Percentiles rank a stretch among this genome's conserved stretches.
Conservation (phyloP, 2,329 filamentous ascomycete genomes). For the Colletotrichum sp. region DNA sequence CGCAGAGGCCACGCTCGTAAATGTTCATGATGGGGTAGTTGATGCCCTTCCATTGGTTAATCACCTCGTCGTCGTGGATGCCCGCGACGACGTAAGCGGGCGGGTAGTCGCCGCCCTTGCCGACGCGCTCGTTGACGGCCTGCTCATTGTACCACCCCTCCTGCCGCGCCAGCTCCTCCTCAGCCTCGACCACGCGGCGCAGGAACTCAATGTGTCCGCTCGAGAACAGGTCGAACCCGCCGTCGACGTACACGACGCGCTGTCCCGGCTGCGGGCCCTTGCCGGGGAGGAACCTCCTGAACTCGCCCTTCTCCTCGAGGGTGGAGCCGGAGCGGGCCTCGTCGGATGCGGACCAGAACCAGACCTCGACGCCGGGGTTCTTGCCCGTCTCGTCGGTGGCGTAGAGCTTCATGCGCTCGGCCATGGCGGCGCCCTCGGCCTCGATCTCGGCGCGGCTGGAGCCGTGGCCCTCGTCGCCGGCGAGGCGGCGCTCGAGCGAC, state of each 20-base stretch:
- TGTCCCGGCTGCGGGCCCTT: constrained; percentile 77
- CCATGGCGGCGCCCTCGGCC: constrained; percentile 70
- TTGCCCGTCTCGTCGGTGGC: constrained; percentile 85
- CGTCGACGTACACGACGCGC: constrained; percentile 91
- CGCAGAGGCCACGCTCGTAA: constrained; percentile 93
- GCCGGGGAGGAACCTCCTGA: constrained; percentile 73
- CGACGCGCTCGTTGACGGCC: constrained; percentile 65
- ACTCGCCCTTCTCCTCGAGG: constrained; percentile 68
- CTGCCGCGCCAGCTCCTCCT: constrained; percentile 70
- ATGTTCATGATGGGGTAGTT: constrained; percentile 99
- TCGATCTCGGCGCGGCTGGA: constrained; percentile 67
- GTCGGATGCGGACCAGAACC: constrained; percentile 74
- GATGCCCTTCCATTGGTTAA: constrained; percentile 95
- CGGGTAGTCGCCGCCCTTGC: constrained; percentile 75
- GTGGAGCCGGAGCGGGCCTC: constrained; percentile 47
- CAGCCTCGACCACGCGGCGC: constrained; percentile 73
- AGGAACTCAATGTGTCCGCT: constrained; percentile 97
- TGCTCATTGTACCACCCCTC: constrained; percentile 78
- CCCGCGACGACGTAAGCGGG: constrained; percentile 91
- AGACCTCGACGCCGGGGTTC: constrained; percentile 81
- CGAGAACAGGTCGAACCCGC: constrained; percentile 95
- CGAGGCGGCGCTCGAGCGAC: constrained; percentile 72
- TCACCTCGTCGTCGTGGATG: constrained; percentile 92
- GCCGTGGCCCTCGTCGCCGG: constrained; percentile 75
- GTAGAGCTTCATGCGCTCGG: constrained; percentile 81